These are phyloP conservation scores for Pelargonium fulgidum DNA, from an alignment of 441 rosid species.

Conservation along the genomic window DNA sequence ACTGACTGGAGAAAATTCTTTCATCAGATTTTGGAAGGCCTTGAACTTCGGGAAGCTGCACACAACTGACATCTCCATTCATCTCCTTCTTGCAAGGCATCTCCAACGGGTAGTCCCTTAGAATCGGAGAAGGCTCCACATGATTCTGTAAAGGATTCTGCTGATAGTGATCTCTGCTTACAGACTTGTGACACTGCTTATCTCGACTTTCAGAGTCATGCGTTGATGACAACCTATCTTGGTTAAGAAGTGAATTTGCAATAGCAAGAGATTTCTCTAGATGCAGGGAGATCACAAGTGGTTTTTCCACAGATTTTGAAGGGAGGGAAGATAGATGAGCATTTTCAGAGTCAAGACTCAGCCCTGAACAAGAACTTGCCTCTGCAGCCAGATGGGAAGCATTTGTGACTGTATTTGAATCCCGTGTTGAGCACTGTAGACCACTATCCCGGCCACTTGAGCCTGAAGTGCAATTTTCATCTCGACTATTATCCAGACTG, in stretches of 20 bases:
- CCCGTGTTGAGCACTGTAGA: conserved; percentile 21
- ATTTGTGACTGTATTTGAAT: conserved; percentile 24
- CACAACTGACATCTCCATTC: conserved; percentile 30
- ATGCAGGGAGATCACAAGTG: conserved; percentile 25
- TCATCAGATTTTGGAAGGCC: conserved; percentile 35
- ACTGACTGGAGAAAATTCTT: conserved; percentile 20
- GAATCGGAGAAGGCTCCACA: conserved; percentile 34
- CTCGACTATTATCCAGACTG: conserved; percentile 6
- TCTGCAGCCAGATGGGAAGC: conserved; percentile 26
- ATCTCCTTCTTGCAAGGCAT: conserved; percentile 35
- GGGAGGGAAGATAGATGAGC: conserved; percentile 35
- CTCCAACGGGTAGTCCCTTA: conserved; percentile 39
- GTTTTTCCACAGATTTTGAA: conserved; percentile 30
- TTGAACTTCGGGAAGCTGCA: conserved; percentile 27
- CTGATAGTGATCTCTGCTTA: conserved; percentile 28
- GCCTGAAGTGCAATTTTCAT: conserved; percentile 14
- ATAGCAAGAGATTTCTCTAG: conserved; percentile 27
- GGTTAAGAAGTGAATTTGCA: conserved; percentile 24
- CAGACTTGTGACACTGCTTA: conserved; percentile 23
- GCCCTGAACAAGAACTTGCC: conserved; percentile 29
- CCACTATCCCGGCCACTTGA: conserved; percentile 24
- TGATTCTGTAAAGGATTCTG: conserved; percentile 27
- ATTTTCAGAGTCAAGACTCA: conserved; percentile 28
- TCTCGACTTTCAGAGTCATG: conserved; percentile 27
- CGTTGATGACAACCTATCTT: conserved; percentile 35